Evolutionary conservation across 371 early-diverging fungal species (phyloP).

Genomic region (Blakeslea trispora): DNA sequence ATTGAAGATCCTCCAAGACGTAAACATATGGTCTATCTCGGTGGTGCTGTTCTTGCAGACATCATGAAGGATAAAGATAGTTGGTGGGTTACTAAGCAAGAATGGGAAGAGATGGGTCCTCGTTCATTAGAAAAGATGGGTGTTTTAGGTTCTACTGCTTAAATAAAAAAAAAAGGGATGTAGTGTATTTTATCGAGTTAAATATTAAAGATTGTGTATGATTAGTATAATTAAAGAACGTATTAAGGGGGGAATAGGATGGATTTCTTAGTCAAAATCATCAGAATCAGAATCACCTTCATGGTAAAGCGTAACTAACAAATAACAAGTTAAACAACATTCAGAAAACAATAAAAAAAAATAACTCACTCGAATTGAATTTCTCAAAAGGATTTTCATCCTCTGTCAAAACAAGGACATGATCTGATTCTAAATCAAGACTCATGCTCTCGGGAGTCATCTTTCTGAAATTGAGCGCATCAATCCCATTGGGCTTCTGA

Average conservation of each 20-base stretch:
- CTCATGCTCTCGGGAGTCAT: constrained; percentile 35
- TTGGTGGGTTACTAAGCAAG: constrained; percentile 93
- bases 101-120: constrained; percentile 93
- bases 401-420: constrained; percentile 20
- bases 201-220: too few relatives aligned
- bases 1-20: constrained; percentile 98
- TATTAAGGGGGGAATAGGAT: constrained; percentile 1
- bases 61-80: constrained; percentile 91
- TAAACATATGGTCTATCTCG: constrained; percentile 97
- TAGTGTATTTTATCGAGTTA: too few relatives aligned
- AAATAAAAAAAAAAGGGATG: too few relatives aligned
- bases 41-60: constrained; percentile 96
- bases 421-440: constrained; percentile 30
- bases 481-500: constrained; percentile 54
- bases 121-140: constrained; percentile 77
- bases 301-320: constrained; percentile 61
- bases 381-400: constrained; percentile 35
- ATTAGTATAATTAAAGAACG: too few relatives aligned
- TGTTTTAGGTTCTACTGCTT: constrained; percentile 47
- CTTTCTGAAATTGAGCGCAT: constrained; percentile 67
- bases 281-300: constrained; percentile 59
- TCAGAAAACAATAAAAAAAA: too few relatives aligned
- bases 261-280: constrained; percentile 8
- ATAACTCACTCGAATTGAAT: constrained; percentile 36
- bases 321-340: constrained; percentile 2